A percentile compares a stretch with the other conserved stretches of the same genome.
Conservation (phyloP, 345 rosid species). For the Noccaea caerulescens region DNA sequence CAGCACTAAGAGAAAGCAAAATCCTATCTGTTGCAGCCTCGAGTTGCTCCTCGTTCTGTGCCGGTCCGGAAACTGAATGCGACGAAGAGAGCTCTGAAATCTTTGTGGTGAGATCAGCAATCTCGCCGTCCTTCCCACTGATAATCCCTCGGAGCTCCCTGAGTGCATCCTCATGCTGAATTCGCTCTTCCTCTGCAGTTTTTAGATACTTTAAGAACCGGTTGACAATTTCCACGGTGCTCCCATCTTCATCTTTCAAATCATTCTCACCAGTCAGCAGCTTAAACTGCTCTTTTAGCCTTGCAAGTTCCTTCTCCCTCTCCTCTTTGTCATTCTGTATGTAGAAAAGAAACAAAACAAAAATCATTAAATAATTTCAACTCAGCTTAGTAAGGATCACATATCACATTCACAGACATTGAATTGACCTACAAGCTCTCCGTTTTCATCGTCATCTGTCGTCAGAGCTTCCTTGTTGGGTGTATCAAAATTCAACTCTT, state of each 20-base stretch:
- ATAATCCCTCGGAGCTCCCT: constrained; percentile 50
- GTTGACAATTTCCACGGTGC: constrained; percentile 45
- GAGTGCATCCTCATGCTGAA: constrained; percentile 49
- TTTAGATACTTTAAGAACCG: constrained; percentile 56
- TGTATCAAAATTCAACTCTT: constrained; percentile 64
- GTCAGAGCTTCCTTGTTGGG: constrained; percentile 52
- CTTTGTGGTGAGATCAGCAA: constrained; percentile 62
- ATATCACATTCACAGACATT: constrained; percentile 42
- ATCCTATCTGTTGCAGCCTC: constrained; percentile 68
- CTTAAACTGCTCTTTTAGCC: constrained; percentile 54
- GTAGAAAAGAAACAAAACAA: constrained; percentile 21
- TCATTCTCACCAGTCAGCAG: constrained; percentile 41
- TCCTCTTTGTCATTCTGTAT: constrained; percentile 63
- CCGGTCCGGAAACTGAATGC: constrained; percentile 27
- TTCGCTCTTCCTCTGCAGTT: constrained; percentile 50
- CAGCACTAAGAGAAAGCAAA: constrained; percentile 56
- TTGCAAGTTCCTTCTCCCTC: constrained; percentile 49
- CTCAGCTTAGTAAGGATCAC: background rate
- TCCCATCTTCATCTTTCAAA: constrained; percentile 39
- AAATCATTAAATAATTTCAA: background rate
- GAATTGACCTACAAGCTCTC: constrained; percentile 37
- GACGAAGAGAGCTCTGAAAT: constrained; percentile 52
- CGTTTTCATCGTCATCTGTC: constrained; percentile 48
- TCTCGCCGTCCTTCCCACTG: constrained; percentile 55
- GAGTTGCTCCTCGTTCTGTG: constrained; percentile 46